These are phyloP conservation scores for Corrigiola litoralis DNA, from an alignment of 179 eudicot genomes.

Conservation along the genomic window DNA sequence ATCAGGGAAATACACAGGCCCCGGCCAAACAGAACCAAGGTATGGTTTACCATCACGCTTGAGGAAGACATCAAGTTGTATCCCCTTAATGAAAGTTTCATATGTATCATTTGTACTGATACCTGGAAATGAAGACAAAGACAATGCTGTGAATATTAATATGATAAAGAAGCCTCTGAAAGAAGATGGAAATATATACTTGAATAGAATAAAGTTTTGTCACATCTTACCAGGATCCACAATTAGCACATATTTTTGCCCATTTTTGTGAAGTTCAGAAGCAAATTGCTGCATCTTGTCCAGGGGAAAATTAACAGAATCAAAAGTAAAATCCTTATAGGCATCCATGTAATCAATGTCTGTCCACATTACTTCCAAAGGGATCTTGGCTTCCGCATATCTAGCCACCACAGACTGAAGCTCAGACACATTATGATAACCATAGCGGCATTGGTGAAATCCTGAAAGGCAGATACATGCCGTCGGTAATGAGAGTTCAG, in stretches of 20 bases:
- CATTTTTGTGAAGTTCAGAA: slow-evolving; percentile 43
- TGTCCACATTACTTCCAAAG: slow-evolving; percentile 76
- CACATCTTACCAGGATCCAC: slow-evolving; percentile 74
- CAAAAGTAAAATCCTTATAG: slow-evolving; percentile 62
- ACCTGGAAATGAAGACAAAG: slow-evolving; percentile 27
- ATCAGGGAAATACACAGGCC: slow-evolving; percentile 59
- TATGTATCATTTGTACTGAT: slow-evolving; percentile 45
- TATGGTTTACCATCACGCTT: slow-evolving; percentile 52
- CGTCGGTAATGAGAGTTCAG: too few relatives aligned
- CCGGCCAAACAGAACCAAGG: slow-evolving; percentile 63
- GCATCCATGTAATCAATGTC: slow-evolving; percentile 81
- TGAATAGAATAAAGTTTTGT: slow-evolving; percentile 1
- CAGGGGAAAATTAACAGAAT: slow-evolving; percentile 58
- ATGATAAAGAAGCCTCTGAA: too few relatives aligned
- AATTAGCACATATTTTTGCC: slow-evolving; percentile 60
- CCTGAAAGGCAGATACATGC: slow-evolving; percentile 42
- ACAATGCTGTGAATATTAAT: neutral
- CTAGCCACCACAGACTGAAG: slow-evolving; percentile 54
- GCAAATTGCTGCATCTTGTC: slow-evolving; percentile 51
- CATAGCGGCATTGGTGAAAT: slow-evolving; percentile 69
- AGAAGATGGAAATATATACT: neutral
- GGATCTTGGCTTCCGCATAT: slow-evolving; percentile 54
- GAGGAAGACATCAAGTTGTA: slow-evolving; percentile 46
- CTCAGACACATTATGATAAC: slow-evolving; percentile 50
- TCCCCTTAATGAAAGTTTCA: slow-evolving; percentile 50